These are phyloP conservation scores for Chamaecrista fasciculata DNA, from an alignment of 306 rosid genomes.

Conservation along the genomic window DNA sequence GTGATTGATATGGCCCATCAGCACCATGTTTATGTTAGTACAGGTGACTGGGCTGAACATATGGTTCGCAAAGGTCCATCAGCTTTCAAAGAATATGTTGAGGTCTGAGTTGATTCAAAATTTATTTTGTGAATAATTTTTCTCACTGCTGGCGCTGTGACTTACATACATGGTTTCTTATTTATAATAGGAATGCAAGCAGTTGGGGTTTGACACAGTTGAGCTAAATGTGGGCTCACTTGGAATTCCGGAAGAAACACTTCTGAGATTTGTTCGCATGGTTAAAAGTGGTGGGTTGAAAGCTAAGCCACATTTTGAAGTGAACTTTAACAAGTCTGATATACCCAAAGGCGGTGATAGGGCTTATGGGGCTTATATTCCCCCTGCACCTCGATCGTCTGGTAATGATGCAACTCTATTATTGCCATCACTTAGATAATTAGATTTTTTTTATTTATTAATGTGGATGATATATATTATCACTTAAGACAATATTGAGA, in stretches of 20 bases:
- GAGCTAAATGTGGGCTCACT: conserved; percentile 74
- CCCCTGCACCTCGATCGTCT: conserved; percentile 62
- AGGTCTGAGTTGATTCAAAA: conserved; percentile 46
- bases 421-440: too few species aligned
- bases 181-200: conserved; percentile 72
- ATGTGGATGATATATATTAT: too few species aligned
- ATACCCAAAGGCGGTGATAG: conserved; percentile 61
- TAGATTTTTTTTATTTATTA: too few species aligned
- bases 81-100: conserved; percentile 64
- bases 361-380: conserved; percentile 83
- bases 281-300: conserved; percentile 76
- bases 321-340: conserved; percentile 72
- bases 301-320: conserved; percentile 78
- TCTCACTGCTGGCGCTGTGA: neutral
- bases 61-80: conserved; percentile 63
- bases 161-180: neutral
- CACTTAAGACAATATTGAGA: too few species aligned
- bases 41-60: conserved; percentile 94
- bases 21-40: conserved; percentile 82
- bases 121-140: neutral
- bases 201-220: conserved; percentile 77
- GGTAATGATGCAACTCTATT: conserved; percentile 46
- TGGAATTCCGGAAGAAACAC: conserved; percentile 80
- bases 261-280: conserved; percentile 70
- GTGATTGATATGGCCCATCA: conserved; percentile 77